Base-by-base conservation (phyloP, 371 early-diverging fungal species). In the Zychaea mexicana region DNA sequence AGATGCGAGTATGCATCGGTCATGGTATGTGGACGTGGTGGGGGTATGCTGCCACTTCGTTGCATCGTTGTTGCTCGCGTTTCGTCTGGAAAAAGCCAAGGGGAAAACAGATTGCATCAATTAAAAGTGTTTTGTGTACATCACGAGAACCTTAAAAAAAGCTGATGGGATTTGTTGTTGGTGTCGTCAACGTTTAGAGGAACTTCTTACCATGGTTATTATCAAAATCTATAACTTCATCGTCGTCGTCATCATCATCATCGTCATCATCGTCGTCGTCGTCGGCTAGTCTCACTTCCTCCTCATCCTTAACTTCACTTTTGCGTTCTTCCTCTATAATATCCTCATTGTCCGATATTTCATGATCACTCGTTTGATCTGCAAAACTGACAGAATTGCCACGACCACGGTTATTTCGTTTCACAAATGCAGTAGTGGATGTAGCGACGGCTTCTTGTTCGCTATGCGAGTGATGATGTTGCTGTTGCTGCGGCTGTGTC, bases 301-400 rank as follows among this genome's bases (percentile, higher is more conserved):
- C 33, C 0, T 64, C 63, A 17, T 49, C 58, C 5, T 64, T 66
- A 38, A 57, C 46, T 46, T 60, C n/a, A n/a, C n/a, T n/a, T n/a
- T n/a, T n/a, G n/a, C n/a, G 49, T 15, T 67, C 65, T 39, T 69
- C 68, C 24, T 65, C 56, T 32, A 58, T 57, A 22, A 54, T 39
- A 0, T 54, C 33, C 0, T 64, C 64, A 8, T 52, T 59, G 9
- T 67, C 70, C 46, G 66, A 61, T 54, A 65, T 57, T 27, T 67
- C 65, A 54, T 64, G 53, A 59, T 66, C 69, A 15, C 64, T 62
- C 10, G 67, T 45, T 21, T 60, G 67, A 53, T 73, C 70, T 13
- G 72, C 77, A 74, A 77, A 76, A 42, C 75, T 74, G 0, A 76
- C 72, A n/a, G 79, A 73, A 58, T 65, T 79, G 47, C 79, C 82